Evolutionary conservation across 495 filamentous ascomycete species (phyloP).

Genomic region (Achaetomiella virescens): DNA sequence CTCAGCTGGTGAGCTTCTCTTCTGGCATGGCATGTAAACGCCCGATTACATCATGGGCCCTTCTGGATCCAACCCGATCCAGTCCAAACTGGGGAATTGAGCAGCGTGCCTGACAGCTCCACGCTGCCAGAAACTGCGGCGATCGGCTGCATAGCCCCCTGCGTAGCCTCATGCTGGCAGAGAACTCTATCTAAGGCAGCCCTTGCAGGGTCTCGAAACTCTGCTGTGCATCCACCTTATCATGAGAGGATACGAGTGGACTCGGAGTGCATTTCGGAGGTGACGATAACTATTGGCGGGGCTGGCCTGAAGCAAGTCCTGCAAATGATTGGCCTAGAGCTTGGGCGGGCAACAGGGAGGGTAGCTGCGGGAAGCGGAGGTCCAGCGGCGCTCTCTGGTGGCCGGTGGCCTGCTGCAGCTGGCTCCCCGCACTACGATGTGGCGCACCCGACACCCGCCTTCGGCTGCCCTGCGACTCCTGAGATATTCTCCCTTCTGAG

Average conservation of each 20-base stretch:
- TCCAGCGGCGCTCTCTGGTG: background rate
- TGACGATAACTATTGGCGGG: background rate
- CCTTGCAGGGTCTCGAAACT: background rate
- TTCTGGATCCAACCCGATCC: constrained; percentile 4
- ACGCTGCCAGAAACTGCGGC: background rate
- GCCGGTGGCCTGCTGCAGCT: background rate
- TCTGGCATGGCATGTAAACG: constrained; percentile 9
- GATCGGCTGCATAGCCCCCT: constrained; percentile 6
- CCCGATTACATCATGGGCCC: constrained; percentile 30
- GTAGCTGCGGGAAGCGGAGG: constrained; percentile 8
- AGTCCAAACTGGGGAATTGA: constrained; percentile 14
- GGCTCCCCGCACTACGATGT: constrained; percentile 2
- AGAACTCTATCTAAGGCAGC: background rate
- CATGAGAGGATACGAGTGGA: background rate
- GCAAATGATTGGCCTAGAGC: constrained; percentile 3
- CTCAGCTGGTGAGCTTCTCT: background rate
- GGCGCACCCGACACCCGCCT: background rate
- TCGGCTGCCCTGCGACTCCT: background rate
- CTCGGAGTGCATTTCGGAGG: background rate
- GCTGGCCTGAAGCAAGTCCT: background rate
- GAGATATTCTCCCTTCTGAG: too few relatives aligned
- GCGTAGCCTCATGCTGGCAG: constrained; percentile 1
- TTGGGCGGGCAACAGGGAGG: background rate
- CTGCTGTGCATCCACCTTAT: constrained; percentile 7
- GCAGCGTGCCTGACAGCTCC: background rate